phyloP scores from a whole-genome alignment of 225 moss, liverwort and hornwort genomes.

The Sphagnum contortum region DNA sequence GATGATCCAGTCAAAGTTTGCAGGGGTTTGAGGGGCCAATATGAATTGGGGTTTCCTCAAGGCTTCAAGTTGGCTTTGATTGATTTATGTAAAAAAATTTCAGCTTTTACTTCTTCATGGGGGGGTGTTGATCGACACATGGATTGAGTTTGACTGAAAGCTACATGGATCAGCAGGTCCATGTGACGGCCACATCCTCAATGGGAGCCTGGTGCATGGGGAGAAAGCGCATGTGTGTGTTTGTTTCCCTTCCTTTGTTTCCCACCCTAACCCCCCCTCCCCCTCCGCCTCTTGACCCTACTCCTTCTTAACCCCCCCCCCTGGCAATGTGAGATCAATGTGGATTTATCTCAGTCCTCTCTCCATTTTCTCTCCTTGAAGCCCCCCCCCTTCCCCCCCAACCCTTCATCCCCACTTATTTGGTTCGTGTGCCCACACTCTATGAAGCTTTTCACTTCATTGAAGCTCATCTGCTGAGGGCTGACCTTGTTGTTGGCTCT shows the following conservation, averaged over 20 bases:
- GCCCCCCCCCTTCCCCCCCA: slow-evolving; percentile 7
- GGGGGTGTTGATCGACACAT: slow-evolving; percentile 96
- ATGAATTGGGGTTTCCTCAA: slow-evolving; percentile 25
- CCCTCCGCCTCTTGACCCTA: slow-evolving; percentile 79
- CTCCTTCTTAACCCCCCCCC: slow-evolving; percentile 22
- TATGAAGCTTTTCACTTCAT: slow-evolving; percentile 33
- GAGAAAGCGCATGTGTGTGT: slow-evolving; percentile 99
- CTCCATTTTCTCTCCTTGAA: slow-evolving; percentile 38
- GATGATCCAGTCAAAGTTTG: slow-evolving; percentile 13
- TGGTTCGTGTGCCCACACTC: slow-evolving; percentile 5
- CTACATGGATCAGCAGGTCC: slow-evolving; percentile 99
- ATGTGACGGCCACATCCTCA: slow-evolving; percentile 99
- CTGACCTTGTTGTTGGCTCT: slow-evolving; percentile 11
- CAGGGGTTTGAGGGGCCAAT: slow-evolving; percentile 25
- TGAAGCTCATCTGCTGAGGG: slow-evolving; percentile 27
- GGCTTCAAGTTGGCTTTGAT: slow-evolving; percentile 51
- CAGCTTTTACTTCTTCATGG: slow-evolving; percentile 57
- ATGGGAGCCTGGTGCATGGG: slow-evolving; percentile 99
- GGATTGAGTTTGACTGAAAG: slow-evolving; percentile 94
- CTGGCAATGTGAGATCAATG: slow-evolving; percentile 84
- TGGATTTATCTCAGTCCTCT: slow-evolving; percentile 85
- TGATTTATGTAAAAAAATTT: slow-evolving; percentile 77
- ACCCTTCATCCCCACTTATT: too few species aligned
- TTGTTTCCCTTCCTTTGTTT: slow-evolving; percentile 96
- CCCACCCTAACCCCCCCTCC: slow-evolving; percentile 79